A percentile compares a stretch with the other conserved stretches of the same genome.
phyloP scores from a whole-genome alignment of 768 basidiomycete species.

The Pulveroboletus sp. region DNA sequence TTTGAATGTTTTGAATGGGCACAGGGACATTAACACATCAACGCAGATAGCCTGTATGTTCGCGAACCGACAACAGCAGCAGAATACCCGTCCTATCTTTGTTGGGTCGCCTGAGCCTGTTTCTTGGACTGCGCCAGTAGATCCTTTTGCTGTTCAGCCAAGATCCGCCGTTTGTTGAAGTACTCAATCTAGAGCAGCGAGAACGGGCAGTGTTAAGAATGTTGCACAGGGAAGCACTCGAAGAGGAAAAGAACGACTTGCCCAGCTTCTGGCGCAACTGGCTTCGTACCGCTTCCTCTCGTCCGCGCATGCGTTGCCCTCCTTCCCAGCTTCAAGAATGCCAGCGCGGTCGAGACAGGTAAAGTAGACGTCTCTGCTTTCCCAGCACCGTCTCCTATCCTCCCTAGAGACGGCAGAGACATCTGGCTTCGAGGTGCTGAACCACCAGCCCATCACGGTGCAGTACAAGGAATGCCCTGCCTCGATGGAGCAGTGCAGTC shows the following conservation, averaged over 20 bases:
- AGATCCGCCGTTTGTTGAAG: conserved; percentile 85
- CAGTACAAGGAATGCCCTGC: not conserved
- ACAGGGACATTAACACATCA: conserved; percentile 3
- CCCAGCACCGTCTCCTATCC: conserved; percentile 84
- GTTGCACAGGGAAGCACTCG: not conserved
- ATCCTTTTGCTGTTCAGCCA: conserved; percentile 75
- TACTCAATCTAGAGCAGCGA: conserved; percentile 69
- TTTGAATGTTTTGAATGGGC: not conserved
- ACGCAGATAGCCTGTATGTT: not conserved
- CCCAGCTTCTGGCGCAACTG: conserved; percentile 88
- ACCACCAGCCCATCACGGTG: conserved; percentile 35
- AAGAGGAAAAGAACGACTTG: conserved; percentile 34
- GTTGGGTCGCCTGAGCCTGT: conserved; percentile 34
- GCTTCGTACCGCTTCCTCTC: conserved; percentile 60
- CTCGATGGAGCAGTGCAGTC: conserved; percentile 9
- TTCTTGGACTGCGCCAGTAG: conserved; percentile 47
- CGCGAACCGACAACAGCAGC: not conserved
- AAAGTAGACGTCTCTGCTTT: conserved; percentile 78
- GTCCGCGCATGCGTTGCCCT: conserved; percentile 50
- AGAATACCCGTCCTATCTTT: conserved; percentile 5
- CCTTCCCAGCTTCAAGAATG: conserved; percentile 74
- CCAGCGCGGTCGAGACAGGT: conserved; percentile 67
- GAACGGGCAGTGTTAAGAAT: not conserved
- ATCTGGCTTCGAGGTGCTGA: conserved; percentile 35
- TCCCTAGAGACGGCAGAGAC: conserved; percentile 45